A percentile compares a stretch with the other conserved stretches of the same genome.
Conservation (phyloP, 148 eudicot genomes). For the Heliamphora exappendiculata region DNA sequence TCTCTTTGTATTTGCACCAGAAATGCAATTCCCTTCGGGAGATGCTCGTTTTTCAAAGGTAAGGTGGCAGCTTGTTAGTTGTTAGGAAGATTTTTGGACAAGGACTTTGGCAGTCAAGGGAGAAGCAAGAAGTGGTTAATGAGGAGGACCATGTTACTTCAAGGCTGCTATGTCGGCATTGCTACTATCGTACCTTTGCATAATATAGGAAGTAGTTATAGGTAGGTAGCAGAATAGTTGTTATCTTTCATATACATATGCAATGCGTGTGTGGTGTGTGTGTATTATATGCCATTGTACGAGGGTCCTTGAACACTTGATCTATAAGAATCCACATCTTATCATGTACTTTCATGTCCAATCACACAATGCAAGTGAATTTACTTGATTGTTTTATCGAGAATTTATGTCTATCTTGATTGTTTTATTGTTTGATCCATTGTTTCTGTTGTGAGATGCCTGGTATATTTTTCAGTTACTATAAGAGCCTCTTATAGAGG, state of each 20-base stretch:
- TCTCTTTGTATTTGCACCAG: no score
- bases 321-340: not conserved
- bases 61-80: not conserved
- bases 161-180: not conserved
- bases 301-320: not conserved
- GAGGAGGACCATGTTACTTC: not conserved
- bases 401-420: not conserved
- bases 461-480: no score
- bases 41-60: not conserved
- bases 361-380: not conserved
- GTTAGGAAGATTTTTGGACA: not conserved
- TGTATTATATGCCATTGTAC: not conserved
- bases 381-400: not conserved
- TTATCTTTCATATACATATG: not conserved
- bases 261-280: no score
- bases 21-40: not conserved
- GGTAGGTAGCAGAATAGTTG: not conserved
- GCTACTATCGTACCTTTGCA: not conserved
- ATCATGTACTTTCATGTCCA: not conserved
- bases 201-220: not conserved
- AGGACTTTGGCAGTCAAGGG: not conserved
- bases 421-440: not conserved
- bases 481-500: no score
- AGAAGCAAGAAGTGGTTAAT: not conserved
- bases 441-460: no score